Base-by-base conservation (phyloP, 495 filamentous ascomycete species). In the Durotheca rogersii region DNA sequence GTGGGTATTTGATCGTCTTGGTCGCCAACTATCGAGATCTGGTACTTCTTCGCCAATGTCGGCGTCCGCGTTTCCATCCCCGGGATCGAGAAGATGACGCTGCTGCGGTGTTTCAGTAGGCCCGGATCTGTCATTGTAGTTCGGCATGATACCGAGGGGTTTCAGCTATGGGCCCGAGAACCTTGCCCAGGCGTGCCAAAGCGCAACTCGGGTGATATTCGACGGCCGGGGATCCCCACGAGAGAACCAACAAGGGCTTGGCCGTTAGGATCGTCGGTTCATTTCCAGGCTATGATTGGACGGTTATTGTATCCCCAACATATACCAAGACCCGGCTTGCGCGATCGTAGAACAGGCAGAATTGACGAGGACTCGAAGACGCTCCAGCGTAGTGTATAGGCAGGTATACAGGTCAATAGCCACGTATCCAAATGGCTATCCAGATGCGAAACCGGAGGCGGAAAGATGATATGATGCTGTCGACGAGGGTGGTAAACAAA, bases 261-360 rank as follows among this genome's bases (percentile, higher is more conserved):
- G 46, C 35, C 41, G 18, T 17, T 25, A 33, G 46, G 30, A 51
- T 54, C 56, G 50, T 53, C 50, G 36, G 38, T 41, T 46, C 50
- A 59, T 54, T 16, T 35, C 31, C 19, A 25, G 20, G 35, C 11
- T 54, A 30, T 59, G 50, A 59, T 59, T 59, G 56, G 56, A 31
- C 49, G 56, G 56, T 7, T 54, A 51, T 51, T n/a, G n/a, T n/a
- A n/a, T n/a, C n/a, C n/a, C n/a, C n/a, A n/a, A n/a, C n/a, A n/a
- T n/a, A 59, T 59, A 53, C 23, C 45, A 51, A 51, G 23, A 12
- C 31, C 31, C 30, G n/a, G 20, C 41, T 32, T 37, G 7, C 50
- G 34, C 36, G 20, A 25, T 59, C 45, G 56, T 45, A 23, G 12
- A 59, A 59, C 54, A 59, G 56, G 45, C 56, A 59, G 49, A 59